Percentiles rank a stretch among this genome's conserved stretches.
Conservation (phyloP, 139 green algal species). For the Choricystis sp. region DNA sequence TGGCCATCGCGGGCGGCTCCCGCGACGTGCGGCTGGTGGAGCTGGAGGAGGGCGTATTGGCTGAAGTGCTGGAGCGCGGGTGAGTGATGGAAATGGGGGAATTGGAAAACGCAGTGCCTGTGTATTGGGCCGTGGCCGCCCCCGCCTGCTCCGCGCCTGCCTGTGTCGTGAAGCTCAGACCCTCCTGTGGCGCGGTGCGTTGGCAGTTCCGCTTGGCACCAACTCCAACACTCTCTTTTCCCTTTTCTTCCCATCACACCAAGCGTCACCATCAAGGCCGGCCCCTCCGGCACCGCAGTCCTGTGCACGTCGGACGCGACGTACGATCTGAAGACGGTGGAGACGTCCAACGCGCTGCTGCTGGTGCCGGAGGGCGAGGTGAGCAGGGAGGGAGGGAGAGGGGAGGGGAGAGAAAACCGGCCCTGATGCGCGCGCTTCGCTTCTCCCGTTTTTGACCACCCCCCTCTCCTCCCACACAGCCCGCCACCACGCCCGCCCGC, state of each 20-base stretch:
- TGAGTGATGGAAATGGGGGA: neutral
- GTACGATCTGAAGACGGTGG: slow-evolving; percentile 30
- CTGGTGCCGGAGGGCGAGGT: slow-evolving; percentile 19
- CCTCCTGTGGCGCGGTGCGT: too few relatives aligned
- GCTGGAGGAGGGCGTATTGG: slow-evolving; percentile 15
- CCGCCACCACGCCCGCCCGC: too few relatives aligned
- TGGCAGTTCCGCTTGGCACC: too few relatives aligned
- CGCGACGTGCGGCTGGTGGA: slow-evolving; percentile 11
- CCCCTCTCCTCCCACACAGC: neutral
- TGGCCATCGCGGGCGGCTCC: neutral
- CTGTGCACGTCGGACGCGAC: slow-evolving; percentile 24
- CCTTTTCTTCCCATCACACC: neutral
- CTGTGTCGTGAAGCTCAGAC: too few relatives aligned
- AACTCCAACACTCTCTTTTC: too few relatives aligned
- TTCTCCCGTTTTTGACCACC: neutral
- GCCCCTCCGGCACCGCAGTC: slow-evolving; percentile 19
- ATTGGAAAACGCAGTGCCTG: neutral
- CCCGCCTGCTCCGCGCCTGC: too few relatives aligned
- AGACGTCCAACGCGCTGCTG: slow-evolving; percentile 34
- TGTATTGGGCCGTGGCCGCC: too few relatives aligned
- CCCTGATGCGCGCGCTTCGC: too few relatives aligned
- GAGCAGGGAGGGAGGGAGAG: too few relatives aligned
- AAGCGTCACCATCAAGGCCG: slow-evolving; percentile 32
- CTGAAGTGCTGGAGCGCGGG: slow-evolving; percentile 11
- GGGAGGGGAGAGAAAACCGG: too few relatives aligned